These are phyloP conservation scores for Arctium lappa DNA, from an alignment of 129 eudicot species.

Conservation along the genomic window DNA sequence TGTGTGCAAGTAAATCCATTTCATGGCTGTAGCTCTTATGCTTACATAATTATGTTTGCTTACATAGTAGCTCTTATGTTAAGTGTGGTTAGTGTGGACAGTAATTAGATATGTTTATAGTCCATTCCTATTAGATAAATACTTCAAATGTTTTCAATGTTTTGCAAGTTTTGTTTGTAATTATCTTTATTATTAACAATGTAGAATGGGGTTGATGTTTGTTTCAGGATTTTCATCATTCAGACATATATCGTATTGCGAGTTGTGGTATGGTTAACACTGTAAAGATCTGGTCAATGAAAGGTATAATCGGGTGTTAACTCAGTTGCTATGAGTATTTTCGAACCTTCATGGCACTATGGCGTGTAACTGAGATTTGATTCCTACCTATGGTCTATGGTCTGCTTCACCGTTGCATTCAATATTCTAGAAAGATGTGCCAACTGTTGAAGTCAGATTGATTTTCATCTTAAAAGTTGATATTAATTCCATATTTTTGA, in stretches of 20 bases:
- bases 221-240: conserved; percentile 93
- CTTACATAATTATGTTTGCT: too few relatives aligned
- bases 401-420: conserved; percentile 3
- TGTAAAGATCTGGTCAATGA: conserved; percentile 98
- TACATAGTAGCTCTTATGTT: too few relatives aligned
- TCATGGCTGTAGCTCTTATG: too few relatives aligned
- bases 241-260: conserved; percentile 95
- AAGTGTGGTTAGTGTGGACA: too few relatives aligned
- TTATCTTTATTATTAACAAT: not conserved
- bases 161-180: not conserved
- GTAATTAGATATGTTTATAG: too few relatives aligned
- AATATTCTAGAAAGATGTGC: not conserved
- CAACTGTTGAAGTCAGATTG: not conserved
- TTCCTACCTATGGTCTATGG: not conserved
- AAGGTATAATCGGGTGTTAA: conserved; percentile 46
- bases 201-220: conserved; percentile 7
- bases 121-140: too few relatives aligned
- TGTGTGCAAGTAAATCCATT: too few relatives aligned
- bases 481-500: not conserved
- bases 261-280: conserved; percentile 99
- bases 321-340: not conserved
- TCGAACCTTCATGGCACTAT: conserved; percentile 5
- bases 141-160: not conserved
- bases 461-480: not conserved
- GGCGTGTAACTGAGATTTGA: not conserved